Conservation (phyloP, 345 rosid species). For the Raphanus sativus region DNA sequence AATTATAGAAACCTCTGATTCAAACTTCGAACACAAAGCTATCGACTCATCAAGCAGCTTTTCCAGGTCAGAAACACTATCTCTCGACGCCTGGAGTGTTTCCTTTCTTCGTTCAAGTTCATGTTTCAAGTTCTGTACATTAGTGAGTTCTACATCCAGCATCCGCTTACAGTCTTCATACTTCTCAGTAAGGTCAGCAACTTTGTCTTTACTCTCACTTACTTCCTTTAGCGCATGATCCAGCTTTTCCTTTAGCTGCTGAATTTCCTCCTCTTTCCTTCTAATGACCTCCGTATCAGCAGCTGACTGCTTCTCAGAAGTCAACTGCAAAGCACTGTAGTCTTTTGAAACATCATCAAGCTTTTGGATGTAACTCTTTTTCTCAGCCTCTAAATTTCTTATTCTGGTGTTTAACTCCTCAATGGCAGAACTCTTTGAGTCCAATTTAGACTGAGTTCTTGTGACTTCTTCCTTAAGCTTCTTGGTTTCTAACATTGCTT, state of each 20-base stretch:
- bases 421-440: slow-evolving; percentile 47
- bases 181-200: slow-evolving; percentile 55
- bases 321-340: slow-evolving; percentile 52
- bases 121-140: slow-evolving; percentile 49
- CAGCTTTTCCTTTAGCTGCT: slow-evolving; percentile 52
- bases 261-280: slow-evolving; percentile 55
- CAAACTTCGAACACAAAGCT: slow-evolving; percentile 47
- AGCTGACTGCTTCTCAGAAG: slow-evolving; percentile 56
- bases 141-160: slow-evolving; percentile 51
- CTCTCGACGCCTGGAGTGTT: slow-evolving; percentile 50
- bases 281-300: slow-evolving; percentile 49
- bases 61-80: slow-evolving; percentile 55
- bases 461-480: slow-evolving; percentile 46
- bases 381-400: slow-evolving; percentile 50
- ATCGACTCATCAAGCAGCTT: slow-evolving; percentile 53
- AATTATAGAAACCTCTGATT: neutral
- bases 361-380: slow-evolving; percentile 50
- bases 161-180: slow-evolving; percentile 52
- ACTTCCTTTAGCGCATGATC: slow-evolving; percentile 45
- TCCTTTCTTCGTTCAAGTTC: slow-evolving; percentile 55
- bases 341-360: slow-evolving; percentile 47
- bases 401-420: slow-evolving; percentile 55
- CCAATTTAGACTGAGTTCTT: slow-evolving; percentile 50
- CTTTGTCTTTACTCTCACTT: slow-evolving; percentile 38
- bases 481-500: slow-evolving; percentile 51